Evolutionary conservation across 805 yeast genomes (phyloP).

Genomic region (Vanderwaltozyma verrucispora): DNA sequence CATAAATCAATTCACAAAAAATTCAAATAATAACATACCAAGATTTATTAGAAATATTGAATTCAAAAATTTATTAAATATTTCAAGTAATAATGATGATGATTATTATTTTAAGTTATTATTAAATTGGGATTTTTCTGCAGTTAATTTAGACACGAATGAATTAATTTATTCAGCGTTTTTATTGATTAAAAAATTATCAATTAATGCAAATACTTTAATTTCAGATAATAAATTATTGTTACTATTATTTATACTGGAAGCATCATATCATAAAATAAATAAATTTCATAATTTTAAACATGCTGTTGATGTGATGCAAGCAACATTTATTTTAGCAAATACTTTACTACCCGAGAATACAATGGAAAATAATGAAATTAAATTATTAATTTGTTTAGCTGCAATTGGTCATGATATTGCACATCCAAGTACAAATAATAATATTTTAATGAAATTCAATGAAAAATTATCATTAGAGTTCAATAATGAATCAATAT

Average conservation of each 20-base stretch:
- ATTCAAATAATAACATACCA: conserved; percentile 5
- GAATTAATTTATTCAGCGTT: conserved; percentile 24
- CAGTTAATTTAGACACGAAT: conserved; percentile 15
- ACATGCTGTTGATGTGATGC: conserved; percentile 93
- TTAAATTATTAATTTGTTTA: conserved; percentile 51
- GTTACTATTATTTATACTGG: conserved; percentile 51
- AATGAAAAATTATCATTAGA: conserved; percentile 52
- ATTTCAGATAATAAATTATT: conserved; percentile 39
- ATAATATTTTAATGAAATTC: conserved; percentile 50
- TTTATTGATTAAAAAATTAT: conserved; percentile 14
- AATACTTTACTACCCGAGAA: conserved; percentile 6
- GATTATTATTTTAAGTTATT: conserved; percentile 12
- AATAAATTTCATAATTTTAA: conserved; percentile 92
- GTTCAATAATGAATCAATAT: conserved; percentile 56
- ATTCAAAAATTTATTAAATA: conserved; percentile 6
- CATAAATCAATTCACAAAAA: conserved; percentile 1
- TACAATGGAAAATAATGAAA: conserved; percentile 24
- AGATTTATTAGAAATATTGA: conserved; percentile 12
- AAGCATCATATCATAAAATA: conserved; percentile 72
- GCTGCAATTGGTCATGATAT: conserved; percentile 93
- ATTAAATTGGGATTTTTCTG: conserved; percentile 24
- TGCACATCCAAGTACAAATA: conserved; percentile 95
- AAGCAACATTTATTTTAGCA: conserved; percentile 65
- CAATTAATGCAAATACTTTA: conserved; percentile 7
- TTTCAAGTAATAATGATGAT: not conserved